A percentile compares a stretch with the other conserved stretches of the same genome.
These are phyloP conservation scores for Combretum micranthum DNA, from an alignment of 345 rosid species.

Conservation along the genomic window DNA sequence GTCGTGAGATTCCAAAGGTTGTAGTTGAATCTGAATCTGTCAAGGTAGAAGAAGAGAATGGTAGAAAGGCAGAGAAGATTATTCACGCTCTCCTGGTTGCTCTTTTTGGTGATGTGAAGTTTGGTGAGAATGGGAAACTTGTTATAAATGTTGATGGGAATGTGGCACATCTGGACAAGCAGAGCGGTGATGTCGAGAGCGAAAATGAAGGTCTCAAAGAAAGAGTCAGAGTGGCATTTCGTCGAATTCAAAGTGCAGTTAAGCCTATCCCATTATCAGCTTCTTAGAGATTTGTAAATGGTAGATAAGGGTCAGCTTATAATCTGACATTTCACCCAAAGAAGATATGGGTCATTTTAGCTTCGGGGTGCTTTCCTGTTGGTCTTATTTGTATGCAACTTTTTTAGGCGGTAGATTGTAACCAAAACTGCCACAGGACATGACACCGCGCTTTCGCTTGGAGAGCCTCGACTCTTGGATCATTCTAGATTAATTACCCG, in stretches of 20 bases:
- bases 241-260: slow-evolving; percentile 66
- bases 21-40: slow-evolving; percentile 46
- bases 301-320: no score
- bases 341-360: no score
- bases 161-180: slow-evolving; percentile 69
- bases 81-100: slow-evolving; percentile 69
- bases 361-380: no score
- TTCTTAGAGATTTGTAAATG: slow-evolving; percentile 12
- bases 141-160: slow-evolving; percentile 69
- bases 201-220: slow-evolving; percentile 84
- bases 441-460: no score
- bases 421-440: no score
- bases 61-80: slow-evolving; percentile 72
- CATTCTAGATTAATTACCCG: no score
- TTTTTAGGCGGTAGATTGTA: no score
- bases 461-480: no score
- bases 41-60: slow-evolving; percentile 56
- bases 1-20: slow-evolving; percentile 72
- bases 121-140: slow-evolving; percentile 71
- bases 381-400: no score
- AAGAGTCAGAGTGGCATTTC: slow-evolving; percentile 56
- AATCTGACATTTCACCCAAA: no score
- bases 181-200: slow-evolving; percentile 80
- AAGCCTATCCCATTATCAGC: slow-evolving; percentile 62
- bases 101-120: slow-evolving; percentile 84